Percentiles rank a stretch among this genome's conserved stretches.
phyloP scores from a whole-genome alignment of 306 rosid species.

The Pachyrhizus erosus region DNA sequence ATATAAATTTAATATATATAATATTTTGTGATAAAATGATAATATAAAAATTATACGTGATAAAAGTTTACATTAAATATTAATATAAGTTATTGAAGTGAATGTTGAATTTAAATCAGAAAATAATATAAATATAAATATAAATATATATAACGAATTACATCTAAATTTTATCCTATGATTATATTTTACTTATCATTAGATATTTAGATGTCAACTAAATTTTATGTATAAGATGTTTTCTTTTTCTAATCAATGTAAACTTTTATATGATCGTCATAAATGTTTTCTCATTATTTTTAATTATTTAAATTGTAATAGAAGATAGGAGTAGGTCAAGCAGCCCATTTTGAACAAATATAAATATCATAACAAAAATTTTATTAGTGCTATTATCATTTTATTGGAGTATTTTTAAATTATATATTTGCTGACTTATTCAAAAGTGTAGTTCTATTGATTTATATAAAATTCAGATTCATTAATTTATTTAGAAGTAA shows the following conservation, averaged over 20 bases:
- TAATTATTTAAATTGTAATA: not conserved
- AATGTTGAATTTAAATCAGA: no score
- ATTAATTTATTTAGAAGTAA: not conserved
- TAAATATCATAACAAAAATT: not conserved
- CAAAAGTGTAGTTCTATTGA: not conserved
- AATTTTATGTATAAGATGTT: not conserved
- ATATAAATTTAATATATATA: no score
- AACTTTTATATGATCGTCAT: not conserved
- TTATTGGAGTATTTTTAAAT: not conserved
- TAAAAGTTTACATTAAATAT: no score
- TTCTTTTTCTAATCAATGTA: not conserved
- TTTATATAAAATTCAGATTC: not conserved
- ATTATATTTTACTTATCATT: no score
- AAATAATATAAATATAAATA: no score
- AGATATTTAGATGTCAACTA: not conserved
- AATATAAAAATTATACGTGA: no score
- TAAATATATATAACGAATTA: no score
- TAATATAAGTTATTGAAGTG: no score
- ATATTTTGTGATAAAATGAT: no score
- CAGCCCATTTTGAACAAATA: not conserved
- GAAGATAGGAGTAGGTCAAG: not conserved
- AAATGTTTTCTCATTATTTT: no score
- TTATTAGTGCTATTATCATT: not conserved
- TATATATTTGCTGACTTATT: not conserved
- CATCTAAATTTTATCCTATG: no score